Base-by-base conservation (phyloP, 2,329 filamentous ascomycete species). In the Pseudocercospora eumusae region DNA sequence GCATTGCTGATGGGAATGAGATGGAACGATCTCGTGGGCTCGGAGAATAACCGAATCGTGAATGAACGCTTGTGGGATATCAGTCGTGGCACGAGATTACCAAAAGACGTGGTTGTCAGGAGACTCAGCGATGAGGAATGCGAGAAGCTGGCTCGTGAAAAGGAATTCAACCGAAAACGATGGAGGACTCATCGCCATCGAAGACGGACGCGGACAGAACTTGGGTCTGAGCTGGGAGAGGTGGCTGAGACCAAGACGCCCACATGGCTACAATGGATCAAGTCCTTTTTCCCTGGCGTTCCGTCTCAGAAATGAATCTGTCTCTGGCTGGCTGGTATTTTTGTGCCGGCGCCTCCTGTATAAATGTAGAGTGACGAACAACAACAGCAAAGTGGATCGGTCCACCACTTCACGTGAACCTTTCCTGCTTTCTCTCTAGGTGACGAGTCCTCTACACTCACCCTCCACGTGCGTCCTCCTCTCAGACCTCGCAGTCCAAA, bases 1-100 rank as follows among this genome's bases (percentile, higher is more conserved):
- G n/a, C 59, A 15, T 13, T 63, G 44, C 45, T 60, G 9, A 36
- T 63, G 33, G 61, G 27, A 2, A 6, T 54, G 45, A 33, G 59
- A n/a, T 61, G 59, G 59, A 61, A 54, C 9, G 52, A 54, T 23
- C 27, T 36, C 21, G 23, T 54, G 6, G 52, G 28, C 21, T 27
- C 44, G 6, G 36, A 40, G 36, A 18, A 40, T 6, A 7, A n/a
- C 5, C 36, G 36, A 18, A 40, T 40, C 2, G 15, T 18, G 15
- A 40, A 18, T 5, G 36, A n/a, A 40, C 36, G 36, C 15, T n/a
- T 40, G 36, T 40, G 36, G 36, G n/a, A 40, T 18, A 40, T 4
- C 0, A 40, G 36, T 40, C 36, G 36, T 40, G 36, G 36, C 36
- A 40, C 36, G 15, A 40, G 36, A 11, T 18, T 40, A 7, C 36